Evolutionary conservation across 179 eudicot species (phyloP), one percentile per base, ranked within the genome.

Genomic region (Sideroxylon spinosum): DNA sequence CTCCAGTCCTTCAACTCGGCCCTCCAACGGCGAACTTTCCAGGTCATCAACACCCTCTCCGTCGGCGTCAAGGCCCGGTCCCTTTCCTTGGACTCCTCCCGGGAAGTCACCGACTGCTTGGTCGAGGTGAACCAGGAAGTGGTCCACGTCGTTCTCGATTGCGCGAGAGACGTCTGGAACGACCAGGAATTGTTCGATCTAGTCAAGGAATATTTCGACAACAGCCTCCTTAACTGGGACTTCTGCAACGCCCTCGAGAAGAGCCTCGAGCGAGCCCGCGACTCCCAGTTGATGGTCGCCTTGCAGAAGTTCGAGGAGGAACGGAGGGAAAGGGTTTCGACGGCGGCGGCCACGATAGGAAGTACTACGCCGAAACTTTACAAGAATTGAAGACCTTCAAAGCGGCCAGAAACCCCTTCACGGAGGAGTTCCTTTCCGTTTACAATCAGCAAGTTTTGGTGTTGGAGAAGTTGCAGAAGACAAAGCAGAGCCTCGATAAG

Each of bases 101-200:
- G 72, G 12, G 78, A 81, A 14, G 78, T 81, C 11, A 78, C 84
- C 25, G 80, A 73, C 5, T 68, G 81, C 78, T 75, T 81, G 29
- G 29, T 68, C 66, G 84, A 84, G 5, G 66, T 66, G n/a, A 84
- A 84, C 73, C 74, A 78, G 48, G 79, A 81, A 52, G 86, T 81
- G 46, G 84, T 81, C 60, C 29, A 71, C 2, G 63, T 68, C 53
- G 79, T 84, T 64, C 76, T 81, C 48, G 49, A 84, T 11, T 84
- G 74, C 70, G 81, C 78, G 61, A 32, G 65, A 50, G 86, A 84
- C 73, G 76, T 81, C 19, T 81, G 84, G 86, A 65, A 81, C 2
- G 55, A 74, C 76, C 37, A 44, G 14, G 86, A 84, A 12, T 63
- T 84, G 22, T 76, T 70, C 49, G 84, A 78, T 70, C 71, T 84